Percentiles rank a stretch among this genome's conserved stretches.
phyloP scores from a whole-genome alignment of 257 asterid genomes.

The Solanum gandarillasii region DNA sequence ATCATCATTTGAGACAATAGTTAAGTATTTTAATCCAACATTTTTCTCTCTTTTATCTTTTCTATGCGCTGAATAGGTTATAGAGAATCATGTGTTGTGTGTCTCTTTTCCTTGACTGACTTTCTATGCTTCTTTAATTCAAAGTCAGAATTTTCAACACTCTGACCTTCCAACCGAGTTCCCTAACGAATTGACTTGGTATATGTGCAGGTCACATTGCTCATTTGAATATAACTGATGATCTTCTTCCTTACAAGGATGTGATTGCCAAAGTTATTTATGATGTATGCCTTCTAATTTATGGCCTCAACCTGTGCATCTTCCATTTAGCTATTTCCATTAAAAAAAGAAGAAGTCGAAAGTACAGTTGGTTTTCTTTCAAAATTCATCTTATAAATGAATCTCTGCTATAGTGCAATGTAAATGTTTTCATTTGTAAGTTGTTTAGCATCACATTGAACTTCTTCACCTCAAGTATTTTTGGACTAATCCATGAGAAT shows the following conservation, averaged over 20 bases:
- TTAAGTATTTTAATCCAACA: slow-evolving; percentile 45
- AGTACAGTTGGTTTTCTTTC: not conserved
- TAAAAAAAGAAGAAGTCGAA: not conserved
- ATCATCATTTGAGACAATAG: slow-evolving; percentile 96
- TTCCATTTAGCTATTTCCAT: not conserved
- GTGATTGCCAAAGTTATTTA: slow-evolving; percentile 82
- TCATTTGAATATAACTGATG: slow-evolving; percentile 81
- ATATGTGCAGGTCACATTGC: slow-evolving; percentile 83
- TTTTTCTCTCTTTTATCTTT: not conserved
- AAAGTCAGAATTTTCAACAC: not conserved
- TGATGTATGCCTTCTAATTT: slow-evolving; percentile 45
- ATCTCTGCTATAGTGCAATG: not conserved
- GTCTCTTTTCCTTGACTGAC: not conserved
- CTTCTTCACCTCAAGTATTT: not conserved
- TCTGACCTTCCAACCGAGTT: not conserved
- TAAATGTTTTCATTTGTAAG: not conserved
- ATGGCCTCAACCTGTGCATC: not conserved
- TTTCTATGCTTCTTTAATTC: not conserved
- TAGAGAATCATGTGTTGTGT: not conserved
- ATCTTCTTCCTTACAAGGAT: slow-evolving; percentile 72
- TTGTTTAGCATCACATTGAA: not conserved
- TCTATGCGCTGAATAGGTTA: not conserved
- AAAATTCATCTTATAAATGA: not conserved
- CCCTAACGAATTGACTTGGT: slow-evolving; percentile 6
- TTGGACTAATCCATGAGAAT: not conserved